Base-by-base conservation (phyloP, 192 early-diverging fungal species). In the Spizellomyces sp. region DNA sequence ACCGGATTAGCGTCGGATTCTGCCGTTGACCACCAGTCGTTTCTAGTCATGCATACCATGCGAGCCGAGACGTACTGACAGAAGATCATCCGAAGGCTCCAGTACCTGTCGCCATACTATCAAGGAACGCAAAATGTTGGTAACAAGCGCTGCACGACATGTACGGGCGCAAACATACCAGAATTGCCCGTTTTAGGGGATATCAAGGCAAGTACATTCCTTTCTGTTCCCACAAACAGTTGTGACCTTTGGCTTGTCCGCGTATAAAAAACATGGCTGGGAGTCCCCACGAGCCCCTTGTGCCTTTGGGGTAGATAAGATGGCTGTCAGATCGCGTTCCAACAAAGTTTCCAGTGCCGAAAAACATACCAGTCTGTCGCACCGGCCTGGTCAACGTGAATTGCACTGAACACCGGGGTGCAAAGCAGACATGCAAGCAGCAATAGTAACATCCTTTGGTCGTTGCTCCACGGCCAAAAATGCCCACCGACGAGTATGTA, bases 71-170 rank as follows among this genome's bases (percentile, higher is more conserved):
- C 63, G 42, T 19, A 65, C 54, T 17, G 43, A 72, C 62, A n/a
- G 66, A 54, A 96, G 78, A 0, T 74, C 69, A 42, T 93, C 92
- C 60, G 79, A 73, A 17, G 77, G 71, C 8, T 81, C 82, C 17
- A 94, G 77, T 9, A 87, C 64, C 59, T 95, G 93, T 50, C 94
- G 84, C 94, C 94, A 96, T 45, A 78, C 85, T 88, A 48, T 71
- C 9, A 45, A 5, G 9, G 42, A 15, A 71, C 12, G 50, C 8
- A 66, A 43, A 2, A 36, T 36, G 27, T 36, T 3, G 27, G 27
- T 36, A 36, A 36, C 27, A 36, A 36, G 27, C 27, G 27, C 27
- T 3, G 27, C 0, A 36, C 27, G 27, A 36, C 15, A 45, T 57
- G 22, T 14, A 77, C 15, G 0, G 62, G 1, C 42, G n/a, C 55